A percentile compares a stretch with the other conserved stretches of the same genome.
These are phyloP conservation scores for Euphorbia peplus DNA, from an alignment of 345 rosid genomes.

Conservation along the genomic window DNA sequence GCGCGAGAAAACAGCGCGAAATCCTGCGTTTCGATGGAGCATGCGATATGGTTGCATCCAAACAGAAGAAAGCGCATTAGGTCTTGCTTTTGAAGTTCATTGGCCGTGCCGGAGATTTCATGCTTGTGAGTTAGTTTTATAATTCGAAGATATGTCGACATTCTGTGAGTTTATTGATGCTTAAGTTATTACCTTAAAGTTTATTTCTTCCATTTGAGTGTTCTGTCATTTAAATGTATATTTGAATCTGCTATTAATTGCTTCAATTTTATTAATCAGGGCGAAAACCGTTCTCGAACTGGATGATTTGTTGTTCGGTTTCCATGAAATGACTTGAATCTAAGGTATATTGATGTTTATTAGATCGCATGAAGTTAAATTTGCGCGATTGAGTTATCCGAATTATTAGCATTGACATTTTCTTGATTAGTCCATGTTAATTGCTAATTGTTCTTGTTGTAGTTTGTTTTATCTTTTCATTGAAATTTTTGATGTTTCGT, in stretches of 20 bases:
- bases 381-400: background rate
- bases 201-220: background rate
- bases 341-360: too few relatives aligned
- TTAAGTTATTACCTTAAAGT: too few relatives aligned
- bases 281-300: background rate
- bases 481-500: background rate
- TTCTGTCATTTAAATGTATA: background rate
- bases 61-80: background rate
- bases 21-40: background rate
- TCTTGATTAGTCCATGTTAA: background rate
- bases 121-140: background rate
- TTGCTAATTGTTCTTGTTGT: background rate
- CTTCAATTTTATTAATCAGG: background rate
- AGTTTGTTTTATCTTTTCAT: background rate
- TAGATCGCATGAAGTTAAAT: too few relatives aligned
- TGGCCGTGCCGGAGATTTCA: background rate
- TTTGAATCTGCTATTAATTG: background rate
- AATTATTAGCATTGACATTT: background rate
- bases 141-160: background rate
- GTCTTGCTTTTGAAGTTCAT: background rate
- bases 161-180: too few relatives aligned
- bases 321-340: background rate
- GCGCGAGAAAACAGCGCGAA: background rate
- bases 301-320: background rate
- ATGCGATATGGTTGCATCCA: background rate